Percentiles rank a stretch among this genome's conserved stretches.
Conservation (phyloP, 768 basidiomycete species). For the Megacollybia marginata region DNA sequence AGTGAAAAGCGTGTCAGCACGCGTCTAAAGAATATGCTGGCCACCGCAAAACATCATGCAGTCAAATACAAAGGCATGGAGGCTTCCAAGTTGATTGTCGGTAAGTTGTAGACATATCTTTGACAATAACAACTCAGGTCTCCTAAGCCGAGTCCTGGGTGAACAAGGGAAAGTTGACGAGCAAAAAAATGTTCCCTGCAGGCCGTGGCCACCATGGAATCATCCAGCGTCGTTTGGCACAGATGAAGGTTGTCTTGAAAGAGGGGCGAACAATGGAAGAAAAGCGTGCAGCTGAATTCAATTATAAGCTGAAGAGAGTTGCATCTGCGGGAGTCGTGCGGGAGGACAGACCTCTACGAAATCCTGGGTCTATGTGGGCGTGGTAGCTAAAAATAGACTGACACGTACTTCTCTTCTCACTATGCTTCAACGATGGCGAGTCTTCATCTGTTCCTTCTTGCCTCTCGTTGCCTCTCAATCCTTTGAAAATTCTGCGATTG, state of each 20-base stretch:
- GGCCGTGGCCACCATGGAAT: constrained; percentile 80
- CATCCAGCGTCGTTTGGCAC: constrained; percentile 67
- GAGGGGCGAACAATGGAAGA: constrained; percentile 78
- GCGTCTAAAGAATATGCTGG: constrained; percentile 84
- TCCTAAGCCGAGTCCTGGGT: constrained; percentile 87
- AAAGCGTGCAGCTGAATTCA: constrained; percentile 51
- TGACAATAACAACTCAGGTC: neutral
- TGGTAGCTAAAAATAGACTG: constrained; percentile 43
- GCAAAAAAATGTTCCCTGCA: constrained; percentile 69
- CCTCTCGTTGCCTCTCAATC: constrained; percentile 22
- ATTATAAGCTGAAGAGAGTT: constrained; percentile 65
- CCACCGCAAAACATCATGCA: constrained; percentile 82
- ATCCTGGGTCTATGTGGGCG: constrained; percentile 65
- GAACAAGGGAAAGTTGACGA: constrained; percentile 63
- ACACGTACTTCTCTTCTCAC: constrained; percentile 18
- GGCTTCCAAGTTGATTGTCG: constrained; percentile 66
- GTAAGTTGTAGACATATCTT: constrained; percentile 37
- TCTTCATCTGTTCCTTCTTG: constrained; percentile 4
- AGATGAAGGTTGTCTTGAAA: constrained; percentile 67
- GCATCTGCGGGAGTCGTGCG: constrained; percentile 74
- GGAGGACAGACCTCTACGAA: constrained; percentile 75
- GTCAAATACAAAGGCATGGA: constrained; percentile 68
- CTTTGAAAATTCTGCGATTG: constrained; percentile 86
- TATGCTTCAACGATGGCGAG: neutral
- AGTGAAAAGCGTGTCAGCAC: constrained; percentile 86